phyloP scores from a whole-genome alignment of 345 rosid species.

The Dipteronia sinensis region DNA sequence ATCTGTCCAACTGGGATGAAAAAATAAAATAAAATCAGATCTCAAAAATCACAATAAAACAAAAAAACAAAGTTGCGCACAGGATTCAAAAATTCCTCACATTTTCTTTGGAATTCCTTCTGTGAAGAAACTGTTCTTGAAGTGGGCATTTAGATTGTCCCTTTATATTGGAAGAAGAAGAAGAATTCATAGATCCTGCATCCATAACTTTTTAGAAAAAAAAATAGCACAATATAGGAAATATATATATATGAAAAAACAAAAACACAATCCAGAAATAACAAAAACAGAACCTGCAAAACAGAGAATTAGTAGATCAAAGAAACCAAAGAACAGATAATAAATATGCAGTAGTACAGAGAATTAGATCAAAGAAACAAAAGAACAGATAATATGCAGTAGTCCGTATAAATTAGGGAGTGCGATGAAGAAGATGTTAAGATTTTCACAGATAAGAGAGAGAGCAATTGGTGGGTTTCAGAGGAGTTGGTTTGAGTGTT shows the following conservation, averaged over 20 bases:
- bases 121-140: conserved; percentile 45
- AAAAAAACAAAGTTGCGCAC: background rate
- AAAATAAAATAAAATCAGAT: background rate
- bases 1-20: conserved; percentile 60
- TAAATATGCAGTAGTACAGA: background rate
- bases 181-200: conserved; percentile 28
- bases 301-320: conserved; percentile 6
- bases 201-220: conserved; percentile 21
- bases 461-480: background rate
- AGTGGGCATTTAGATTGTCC: conserved; percentile 43
- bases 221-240: background rate
- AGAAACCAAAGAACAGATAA: background rate
- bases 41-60: background rate
- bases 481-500: conserved; percentile 4
- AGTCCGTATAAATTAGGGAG: too few relatives aligned
- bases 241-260: background rate
- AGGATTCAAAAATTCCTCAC: conserved; percentile 18
- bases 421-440: background rate
- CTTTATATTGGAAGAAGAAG: conserved; percentile 26
- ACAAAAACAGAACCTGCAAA: background rate
- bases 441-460: background rate
- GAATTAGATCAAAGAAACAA: too few relatives aligned
- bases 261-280: background rate
- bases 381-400: background rate
- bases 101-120: conserved; percentile 47